Base-by-base conservation (phyloP, 2,329 filamentous ascomycete species). In the Colletotrichum viniferum region DNA sequence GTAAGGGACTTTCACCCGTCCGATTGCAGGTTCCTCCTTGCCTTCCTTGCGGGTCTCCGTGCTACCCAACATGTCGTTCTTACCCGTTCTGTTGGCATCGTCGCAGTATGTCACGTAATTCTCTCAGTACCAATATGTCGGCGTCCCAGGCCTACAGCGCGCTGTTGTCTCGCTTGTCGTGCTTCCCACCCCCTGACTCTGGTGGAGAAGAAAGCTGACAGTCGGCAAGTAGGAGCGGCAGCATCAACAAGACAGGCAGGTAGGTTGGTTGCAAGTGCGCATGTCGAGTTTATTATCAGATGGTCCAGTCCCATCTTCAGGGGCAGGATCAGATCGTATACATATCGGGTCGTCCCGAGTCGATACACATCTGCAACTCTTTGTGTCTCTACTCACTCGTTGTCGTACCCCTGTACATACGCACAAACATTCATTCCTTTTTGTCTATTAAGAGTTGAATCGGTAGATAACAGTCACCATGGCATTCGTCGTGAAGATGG, bases 261-360 rank as follows among this genome's bases (percentile, higher is more conserved):
- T 21, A 36, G 26, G 28, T 34, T 12, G 28, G 26, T 10, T 62
- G 12, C 38, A 14, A 21, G 30, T 13, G 21, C 18, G 18, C 24
- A 43, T 34, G 55, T 56, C 36, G 26, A 71, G 38, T 73, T 56
- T 36, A 38, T 26, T 36, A 73, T 67, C 62, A 58, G 69, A 52
- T 55, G 63, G 58, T 30, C 34, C 58, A 24, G 24, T 64, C 56
- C 26, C 43, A 30, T 28, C 48, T 68, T 38, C 58, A 64, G 43
- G 69, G 34, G 43, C 16, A 9, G 58, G 34, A 38, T 38, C 26
- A 66, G 14, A 32, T 69, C 21, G 63, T 64, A 71, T 56, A 68
- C 62, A 63, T 62, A 71, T 56, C 69, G 56, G 43, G 56, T 60
- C 70, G 48, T 73, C 63, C 69, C 69, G 34, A 64, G 73, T 69